Evolutionary conservation across 371 early-diverging fungal species (phyloP), one percentile per base, ranked within the genome.

Genomic region (Cladochytrium tenue): DNA sequence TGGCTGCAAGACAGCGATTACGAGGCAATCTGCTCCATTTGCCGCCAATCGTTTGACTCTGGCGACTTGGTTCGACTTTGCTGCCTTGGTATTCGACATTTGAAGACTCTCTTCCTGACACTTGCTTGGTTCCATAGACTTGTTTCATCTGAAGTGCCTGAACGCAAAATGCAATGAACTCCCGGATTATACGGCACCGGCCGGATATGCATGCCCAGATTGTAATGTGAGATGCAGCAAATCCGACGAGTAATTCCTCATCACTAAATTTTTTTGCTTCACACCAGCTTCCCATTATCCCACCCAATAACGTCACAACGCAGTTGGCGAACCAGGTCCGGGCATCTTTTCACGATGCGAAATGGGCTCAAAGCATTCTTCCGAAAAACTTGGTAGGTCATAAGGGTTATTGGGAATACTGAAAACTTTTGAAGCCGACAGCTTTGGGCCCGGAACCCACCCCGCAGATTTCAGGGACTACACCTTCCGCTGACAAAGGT

Each of bases 1-100:
- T 84, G 84, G 84, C 76, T 84, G 15, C 79, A 84, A 59, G 82
- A 82, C 70, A 64, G 67, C 43, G 84, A 82, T 55, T 81, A 70
- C 61, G 75, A 78, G 30, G 60, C 76, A 51, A 50, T 72, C 56
- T 84, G 84, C 61, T 53, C 35, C 31, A 56, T 81, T 17, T 84
- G 84, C 69, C 53, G 34, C 23, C 23, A 65, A 32, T 15, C 67
- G 0, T 64, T 82, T 34, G 76, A 70, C 35, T 33, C 61, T 31
- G 78, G 72, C 1, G 72, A 74, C 3, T 52, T 75, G 1, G 64
- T 84, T 30, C 72, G 84, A 17, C 61, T 84, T 27, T 56, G 62
- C 31, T 84, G 84, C 53, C 68, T 83, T 3, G 79, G 77, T 77
- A 36, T 17, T 27, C 35, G 52, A 35, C 13, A 7, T 30, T 23